Conservation (phyloP, 2,329 filamentous ascomycete species). For the Verticillium nonalfalfae region DNA sequence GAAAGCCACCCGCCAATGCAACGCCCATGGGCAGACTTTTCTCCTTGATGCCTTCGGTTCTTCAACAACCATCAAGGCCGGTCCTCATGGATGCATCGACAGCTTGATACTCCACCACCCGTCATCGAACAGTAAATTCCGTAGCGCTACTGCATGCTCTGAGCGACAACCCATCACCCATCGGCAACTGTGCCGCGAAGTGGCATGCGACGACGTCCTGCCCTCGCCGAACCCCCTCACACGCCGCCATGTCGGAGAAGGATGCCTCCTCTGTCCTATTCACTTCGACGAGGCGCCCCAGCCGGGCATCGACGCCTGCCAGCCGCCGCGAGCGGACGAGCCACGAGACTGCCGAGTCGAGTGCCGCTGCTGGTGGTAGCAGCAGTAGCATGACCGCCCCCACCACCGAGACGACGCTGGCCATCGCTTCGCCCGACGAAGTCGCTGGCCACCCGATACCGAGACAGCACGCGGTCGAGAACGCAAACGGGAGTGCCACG, state of each 20-base stretch:
- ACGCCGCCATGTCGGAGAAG: constrained; percentile 14
- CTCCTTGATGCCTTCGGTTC: background rate
- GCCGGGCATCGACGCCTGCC: constrained; percentile 6
- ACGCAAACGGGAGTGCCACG: constrained; percentile 10
- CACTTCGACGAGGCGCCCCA: constrained; percentile 6
- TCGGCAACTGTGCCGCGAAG: background rate
- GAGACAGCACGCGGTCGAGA: constrained; percentile 12
- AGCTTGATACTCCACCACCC: background rate
- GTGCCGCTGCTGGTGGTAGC: constrained; percentile 20
- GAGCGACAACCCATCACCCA: background rate
- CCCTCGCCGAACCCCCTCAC: background rate
- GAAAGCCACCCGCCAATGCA: background rate
- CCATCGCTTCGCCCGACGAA: constrained; percentile 5
- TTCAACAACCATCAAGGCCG: background rate
- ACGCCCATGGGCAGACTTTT: background rate
- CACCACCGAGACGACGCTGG: constrained; percentile 11
- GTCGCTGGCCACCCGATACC: constrained; percentile 3
- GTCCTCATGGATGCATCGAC: background rate
- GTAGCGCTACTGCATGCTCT: background rate
- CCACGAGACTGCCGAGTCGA: constrained; percentile 40
- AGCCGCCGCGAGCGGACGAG: constrained; percentile 26
- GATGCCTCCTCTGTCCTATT: constrained; percentile 9
- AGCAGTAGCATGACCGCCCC: constrained; percentile 16
- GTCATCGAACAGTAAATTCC: background rate
- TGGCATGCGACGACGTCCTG: constrained; percentile 12